phyloP scores from a whole-genome alignment of 2,329 filamentous ascomycete genomes.

The Diaporthe citriasiana region DNA sequence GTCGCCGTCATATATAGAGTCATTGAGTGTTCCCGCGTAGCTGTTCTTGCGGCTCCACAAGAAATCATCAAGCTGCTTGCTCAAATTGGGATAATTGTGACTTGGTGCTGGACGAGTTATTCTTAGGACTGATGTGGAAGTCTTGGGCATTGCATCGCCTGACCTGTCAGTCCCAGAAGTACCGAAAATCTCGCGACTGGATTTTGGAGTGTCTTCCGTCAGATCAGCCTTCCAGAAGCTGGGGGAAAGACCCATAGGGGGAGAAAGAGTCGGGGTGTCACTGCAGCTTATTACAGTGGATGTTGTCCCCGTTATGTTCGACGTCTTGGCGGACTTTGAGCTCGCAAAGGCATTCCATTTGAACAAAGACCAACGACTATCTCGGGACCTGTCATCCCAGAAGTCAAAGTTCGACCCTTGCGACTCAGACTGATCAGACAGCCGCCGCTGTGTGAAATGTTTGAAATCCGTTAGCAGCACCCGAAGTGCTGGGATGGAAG shows the following conservation, averaged over 20 bases:
- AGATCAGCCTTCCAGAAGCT: neutral
- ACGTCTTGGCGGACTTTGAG: neutral
- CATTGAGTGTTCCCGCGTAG: neutral
- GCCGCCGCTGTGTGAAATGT: neutral
- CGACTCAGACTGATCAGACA: neutral
- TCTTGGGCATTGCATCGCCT: neutral
- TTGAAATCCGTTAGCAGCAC: slow-evolving; percentile 1
- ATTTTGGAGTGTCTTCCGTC: accelerated
- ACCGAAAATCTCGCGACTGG: neutral
- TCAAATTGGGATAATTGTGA: neutral
- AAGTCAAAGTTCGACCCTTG: slow-evolving; percentile 5
- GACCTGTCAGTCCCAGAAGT: accelerated
- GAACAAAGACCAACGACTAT: neutral
- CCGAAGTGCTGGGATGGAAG: slow-evolving; percentile 25
- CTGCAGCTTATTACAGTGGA: neutral
- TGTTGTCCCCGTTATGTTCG: neutral
- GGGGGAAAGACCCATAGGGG: neutral
- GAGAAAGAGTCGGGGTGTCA: neutral
- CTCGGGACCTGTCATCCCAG: neutral
- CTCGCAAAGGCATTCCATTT: neutral
- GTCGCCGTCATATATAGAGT: slow-evolving; percentile 1
- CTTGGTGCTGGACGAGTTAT: neutral
- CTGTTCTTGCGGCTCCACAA: slow-evolving; percentile 14
- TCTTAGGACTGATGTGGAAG: neutral
- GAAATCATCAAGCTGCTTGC: slow-evolving; percentile 8